Evolutionary conservation across 2,329 filamentous ascomycete species (phyloP), one percentile per base, ranked within the genome.

Genomic region (Claviceps cyperi): DNA sequence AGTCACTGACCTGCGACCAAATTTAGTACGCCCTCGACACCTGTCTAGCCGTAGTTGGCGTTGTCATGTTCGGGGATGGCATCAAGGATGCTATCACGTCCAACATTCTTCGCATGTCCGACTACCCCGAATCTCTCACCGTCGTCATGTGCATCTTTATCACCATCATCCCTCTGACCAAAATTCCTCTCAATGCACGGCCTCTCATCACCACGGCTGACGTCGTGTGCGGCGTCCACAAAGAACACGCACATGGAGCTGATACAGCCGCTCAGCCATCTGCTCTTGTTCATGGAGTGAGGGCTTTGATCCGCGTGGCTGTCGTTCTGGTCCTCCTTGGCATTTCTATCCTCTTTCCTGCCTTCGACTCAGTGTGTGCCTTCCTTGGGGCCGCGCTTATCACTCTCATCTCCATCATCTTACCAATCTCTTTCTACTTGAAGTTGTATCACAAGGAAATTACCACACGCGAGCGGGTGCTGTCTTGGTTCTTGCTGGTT

Each of bases 11-110:
- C 22, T 11, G 7, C 11, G 7, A 22, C 39, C 21, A n/a, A 22
- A 15, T 35, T 38, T 50, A 85, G 80, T 91, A 87, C 63, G 62
- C 86, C 19, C 76, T 97, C 13, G 91, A 97, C 64, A 75, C 83
- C 24, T 77, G 81, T 44, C 89, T 94, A 62, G 90, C 88, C 24
- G 77, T 92, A 43, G 78, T 86, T 11, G 91, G 92, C 39, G 77
- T 92, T 51, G 75, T 96, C 55, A 97, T 98, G 91, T 98, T 96
- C 64, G 91, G 91, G 53, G 86, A 94, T 57, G 76, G 71, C n/a
- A 86, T 95, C 49, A 77, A 76, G 51, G 90, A 95, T 55, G 88
- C 94, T 64, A 83, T 97, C 62, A 96, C 92, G 0, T 84, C 84
- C 60, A 97, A 95, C 67, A 83, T 98, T 53, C 78, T 97, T 56